Evolutionary conservation across 305 asterid genomes (phyloP).

Genomic region (Nicotiana rustica): DNA sequence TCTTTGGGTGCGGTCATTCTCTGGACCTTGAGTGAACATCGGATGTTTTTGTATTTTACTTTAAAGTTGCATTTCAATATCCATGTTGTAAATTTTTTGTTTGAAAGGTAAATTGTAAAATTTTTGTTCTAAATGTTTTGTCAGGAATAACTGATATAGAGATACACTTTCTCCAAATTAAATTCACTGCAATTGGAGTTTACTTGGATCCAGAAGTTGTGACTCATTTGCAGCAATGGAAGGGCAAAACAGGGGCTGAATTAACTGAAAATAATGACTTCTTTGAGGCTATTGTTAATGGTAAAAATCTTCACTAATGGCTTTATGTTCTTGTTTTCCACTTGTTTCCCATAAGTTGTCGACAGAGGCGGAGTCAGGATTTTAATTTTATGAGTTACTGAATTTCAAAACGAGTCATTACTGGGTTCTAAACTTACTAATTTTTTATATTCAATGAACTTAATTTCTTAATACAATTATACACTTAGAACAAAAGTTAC

Average conservation of each 20-base stretch:
- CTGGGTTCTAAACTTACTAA: no score
- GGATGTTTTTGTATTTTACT: no score
- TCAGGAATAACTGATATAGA: conserved; percentile 91
- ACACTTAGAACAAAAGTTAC: no score
- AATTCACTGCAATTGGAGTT: conserved; percentile 95
- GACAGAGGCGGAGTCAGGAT: no score
- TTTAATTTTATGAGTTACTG: no score
- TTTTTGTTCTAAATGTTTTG: background rate
- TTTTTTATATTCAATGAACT: no score
- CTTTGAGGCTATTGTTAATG: conserved; percentile 72
- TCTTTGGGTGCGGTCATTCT: no score
- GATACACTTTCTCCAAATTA: conserved; percentile 92
- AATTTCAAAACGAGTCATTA: no score
- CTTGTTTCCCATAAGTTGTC: background rate
- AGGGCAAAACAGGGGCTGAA: conserved; percentile 65
- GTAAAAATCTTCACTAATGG: conserved; percentile 43
- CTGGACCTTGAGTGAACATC: no score
- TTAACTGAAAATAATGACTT: conserved; percentile 68
- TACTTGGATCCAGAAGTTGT: conserved; percentile 76
- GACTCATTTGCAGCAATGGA: conserved; percentile 69
- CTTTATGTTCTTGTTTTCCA: background rate
- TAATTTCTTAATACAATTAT: no score
- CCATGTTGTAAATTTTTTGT: no score
- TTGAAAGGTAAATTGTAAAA: background rate
- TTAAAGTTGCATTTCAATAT: no score